Base-by-base conservation (phyloP, 1,139 yeast species). In the Kodamaea alishanica region DNA sequence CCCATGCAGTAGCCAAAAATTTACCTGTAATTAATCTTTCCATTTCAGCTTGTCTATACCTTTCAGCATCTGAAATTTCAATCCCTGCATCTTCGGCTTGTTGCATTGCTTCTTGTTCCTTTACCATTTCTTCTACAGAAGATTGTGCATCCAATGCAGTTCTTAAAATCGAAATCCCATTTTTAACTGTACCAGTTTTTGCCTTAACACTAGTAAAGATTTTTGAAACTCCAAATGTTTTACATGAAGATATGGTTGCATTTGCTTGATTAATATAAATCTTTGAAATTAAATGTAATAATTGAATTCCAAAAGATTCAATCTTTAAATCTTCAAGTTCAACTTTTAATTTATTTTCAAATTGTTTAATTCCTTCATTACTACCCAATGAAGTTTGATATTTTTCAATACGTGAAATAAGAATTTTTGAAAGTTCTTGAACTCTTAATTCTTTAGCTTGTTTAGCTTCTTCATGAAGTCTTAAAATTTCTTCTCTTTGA, bases 1-100 rank as follows among this genome's bases (percentile, higher is more conserved):
- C 85, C 95, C 95, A 84, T 20, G 86, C 88, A 7, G 87, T 81
- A 11, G 84, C 84, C 40, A 84, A 69, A 38, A 84, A 71, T 57
- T 84, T 84, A 24, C 94, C 92, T 3, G 84, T 81, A 60, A 83
- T 74, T 27, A 74, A 63, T 39, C 83, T 69, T 54, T 83, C 88
- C 54, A 77, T 73, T 52, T 81, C 84, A 6, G 78, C 82, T 47
- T 75, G 76, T 52, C 76, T 73, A 42, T 66, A 65, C 34, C 65
- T 65, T 47, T 78, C 83, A 45, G 67, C 66, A 9, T 58, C 64
- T 1, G 73, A 54, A 20, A 67, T 49, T 35, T 62, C 63, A 4
- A 41, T 56, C 2, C 69, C 73, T 11, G 59, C 55, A 9, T 56
- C 57, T 2, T 51, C 43, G 6, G 54, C 50, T 35, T 68, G 70